A percentile compares a stretch with the other conserved stretches of the same genome.
Conservation (phyloP, 257 asterid genomes). For the Mentha longifolia region DNA sequence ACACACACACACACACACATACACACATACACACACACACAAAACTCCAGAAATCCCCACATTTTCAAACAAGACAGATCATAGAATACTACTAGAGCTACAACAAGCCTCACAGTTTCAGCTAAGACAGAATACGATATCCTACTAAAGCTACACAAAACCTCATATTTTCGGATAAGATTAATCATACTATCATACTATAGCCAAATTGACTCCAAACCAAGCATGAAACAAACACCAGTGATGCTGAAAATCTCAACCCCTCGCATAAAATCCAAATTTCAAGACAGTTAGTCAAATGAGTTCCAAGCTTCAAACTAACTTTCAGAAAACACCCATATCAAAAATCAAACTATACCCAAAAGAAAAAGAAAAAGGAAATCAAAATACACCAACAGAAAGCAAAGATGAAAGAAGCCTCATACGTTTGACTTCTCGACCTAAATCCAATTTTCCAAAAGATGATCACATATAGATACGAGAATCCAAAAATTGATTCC, state of each 20-base stretch:
- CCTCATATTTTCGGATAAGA: neutral
- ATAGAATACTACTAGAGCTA: conserved; percentile 2
- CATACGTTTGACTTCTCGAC: conserved; percentile 18
- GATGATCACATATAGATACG: conserved; percentile 10
- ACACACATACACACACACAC: too few species aligned
- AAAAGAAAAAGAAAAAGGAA: too few species aligned
- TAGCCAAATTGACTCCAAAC: conserved; percentile 18
- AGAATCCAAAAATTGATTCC: neutral
- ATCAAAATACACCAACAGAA: conserved; percentile 1
- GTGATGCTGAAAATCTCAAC: neutral
- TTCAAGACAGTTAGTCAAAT: neutral
- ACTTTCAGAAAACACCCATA: conserved; percentile 18
- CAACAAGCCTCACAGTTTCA: neutral
- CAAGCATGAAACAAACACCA: conserved; percentile 18
- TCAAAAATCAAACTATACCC: conserved; percentile 3
- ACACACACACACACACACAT: neutral
- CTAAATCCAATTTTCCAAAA: conserved; percentile 14
- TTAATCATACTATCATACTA: conserved; percentile 1
- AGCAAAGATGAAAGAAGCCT: conserved; percentile 20
- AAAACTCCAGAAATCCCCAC: neutral
- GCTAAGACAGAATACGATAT: neutral
- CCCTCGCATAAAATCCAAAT: neutral
- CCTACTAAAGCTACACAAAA: conserved; percentile 16
- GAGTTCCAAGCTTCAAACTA: neutral
- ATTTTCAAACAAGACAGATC: neutral